These are phyloP conservation scores for Papilionanthe hybrid DNA, from an alignment of 116 monocot species.

Conservation along the genomic window DNA sequence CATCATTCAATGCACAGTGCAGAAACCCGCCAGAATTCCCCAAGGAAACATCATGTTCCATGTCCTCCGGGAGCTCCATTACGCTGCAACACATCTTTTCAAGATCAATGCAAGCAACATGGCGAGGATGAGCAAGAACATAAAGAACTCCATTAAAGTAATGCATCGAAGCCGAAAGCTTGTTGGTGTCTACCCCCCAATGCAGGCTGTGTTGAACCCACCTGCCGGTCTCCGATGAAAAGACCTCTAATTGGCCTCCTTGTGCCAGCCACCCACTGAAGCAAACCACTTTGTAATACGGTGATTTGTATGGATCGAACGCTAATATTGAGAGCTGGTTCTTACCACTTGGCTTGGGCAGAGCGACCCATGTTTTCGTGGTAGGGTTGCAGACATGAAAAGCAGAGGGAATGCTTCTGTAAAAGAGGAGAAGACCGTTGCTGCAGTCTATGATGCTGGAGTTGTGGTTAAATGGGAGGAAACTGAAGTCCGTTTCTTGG, in stretches of 20 bases:
- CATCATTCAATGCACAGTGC: conserved; percentile 24
- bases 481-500: conserved; percentile 13
- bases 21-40: conserved; percentile 29
- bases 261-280: conserved; percentile 27
- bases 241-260: conserved; percentile 32
- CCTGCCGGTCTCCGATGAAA: conserved; percentile 22
- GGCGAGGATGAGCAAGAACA: conserved; percentile 32
- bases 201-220: conserved; percentile 21
- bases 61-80: conserved; percentile 36
- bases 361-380: conserved; percentile 19
- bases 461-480: conserved; percentile 29
- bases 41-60: conserved; percentile 13
- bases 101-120: conserved; percentile 25
- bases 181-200: conserved; percentile 32
- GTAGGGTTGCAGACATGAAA: conserved; percentile 45
- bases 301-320: conserved; percentile 31
- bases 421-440: conserved; percentile 51
- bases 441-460: conserved; percentile 38
- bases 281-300: conserved; percentile 34
- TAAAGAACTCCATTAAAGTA: conserved; percentile 35
- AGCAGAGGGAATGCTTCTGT: neutral
- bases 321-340: conserved; percentile 30
- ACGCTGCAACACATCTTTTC: conserved; percentile 11
- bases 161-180: conserved; percentile 39
- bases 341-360: conserved; percentile 13